Percentiles rank a stretch among this genome's conserved stretches.
Evolutionary conservation across 129 eudicot genomes (phyloP).

Genomic region (Calendula officinalis): DNA sequence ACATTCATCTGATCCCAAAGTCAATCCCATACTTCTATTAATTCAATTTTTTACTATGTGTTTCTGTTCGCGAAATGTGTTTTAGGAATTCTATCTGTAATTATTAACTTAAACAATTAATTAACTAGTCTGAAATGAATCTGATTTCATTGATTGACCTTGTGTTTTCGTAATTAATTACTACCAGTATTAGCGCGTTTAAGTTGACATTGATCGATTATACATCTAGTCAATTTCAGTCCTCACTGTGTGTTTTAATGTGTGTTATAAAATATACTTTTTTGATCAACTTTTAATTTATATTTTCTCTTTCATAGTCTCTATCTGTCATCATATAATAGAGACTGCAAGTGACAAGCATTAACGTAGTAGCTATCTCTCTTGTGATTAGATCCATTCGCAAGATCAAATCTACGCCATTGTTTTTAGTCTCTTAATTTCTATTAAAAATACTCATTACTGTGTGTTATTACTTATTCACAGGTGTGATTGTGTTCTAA

Average conservation of each 20-base stretch:
- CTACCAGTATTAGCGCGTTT: conserved; percentile 19
- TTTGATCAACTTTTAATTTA: neutral
- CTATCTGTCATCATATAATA: conserved; percentile 21
- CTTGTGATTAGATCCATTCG: conserved; percentile 22
- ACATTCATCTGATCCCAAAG: conserved; percentile 11
- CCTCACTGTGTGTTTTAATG: conserved; percentile 10
- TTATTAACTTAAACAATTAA: neutral
- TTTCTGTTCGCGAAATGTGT: neutral
- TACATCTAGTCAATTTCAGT: conserved; percentile 25
- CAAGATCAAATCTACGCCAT: conserved; percentile 19
- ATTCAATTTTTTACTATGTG: conserved; percentile 4
- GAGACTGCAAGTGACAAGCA: conserved; percentile 21
- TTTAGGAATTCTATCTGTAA: conserved; percentile 7
- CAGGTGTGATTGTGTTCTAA: too few species aligned
- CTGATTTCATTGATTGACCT: conserved; percentile 27
- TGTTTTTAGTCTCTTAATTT: neutral
- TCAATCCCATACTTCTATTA: conserved; percentile 4
- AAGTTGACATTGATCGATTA: conserved; percentile 31
- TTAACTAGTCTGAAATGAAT: conserved; percentile 15
- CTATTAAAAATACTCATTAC: conserved; percentile 4
- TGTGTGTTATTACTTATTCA: neutral
- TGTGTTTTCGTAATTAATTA: conserved; percentile 10
- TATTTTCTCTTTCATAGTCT: conserved; percentile 15
- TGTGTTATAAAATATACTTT: conserved; percentile 7
- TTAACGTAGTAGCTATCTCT: neutral